These are phyloP conservation scores for Malbranchea zuffiana DNA, from an alignment of 2,329 filamentous ascomycete genomes.

Conservation along the genomic window DNA sequence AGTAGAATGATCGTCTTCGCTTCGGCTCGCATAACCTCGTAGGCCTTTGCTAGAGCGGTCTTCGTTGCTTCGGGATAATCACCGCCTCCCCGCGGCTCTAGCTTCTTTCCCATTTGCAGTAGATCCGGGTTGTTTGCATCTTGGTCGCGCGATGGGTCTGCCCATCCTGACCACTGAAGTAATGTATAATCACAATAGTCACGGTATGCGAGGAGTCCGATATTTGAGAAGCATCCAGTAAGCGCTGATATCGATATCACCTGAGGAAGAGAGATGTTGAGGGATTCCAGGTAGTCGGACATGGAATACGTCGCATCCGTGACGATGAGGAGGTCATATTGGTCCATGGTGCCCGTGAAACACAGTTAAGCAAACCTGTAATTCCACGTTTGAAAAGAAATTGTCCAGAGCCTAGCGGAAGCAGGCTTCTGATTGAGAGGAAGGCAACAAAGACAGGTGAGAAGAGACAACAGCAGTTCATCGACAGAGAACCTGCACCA, in stretches of 20 bases:
- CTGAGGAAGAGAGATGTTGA: constrained; percentile 40
- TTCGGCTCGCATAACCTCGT: constrained; percentile 38
- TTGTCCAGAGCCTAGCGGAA: no score
- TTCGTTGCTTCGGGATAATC: constrained; percentile 42
- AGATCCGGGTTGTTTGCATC: constrained; percentile 23
- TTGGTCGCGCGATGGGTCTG: constrained; percentile 16
- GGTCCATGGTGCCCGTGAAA: constrained; percentile 1
- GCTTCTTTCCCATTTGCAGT: constrained; percentile 26
- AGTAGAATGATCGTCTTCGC: constrained; percentile 42
- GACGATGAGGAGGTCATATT: constrained; percentile 4
- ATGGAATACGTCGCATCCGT: constrained; percentile 3
- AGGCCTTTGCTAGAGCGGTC: constrained; percentile 39
- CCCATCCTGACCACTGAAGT: constrained; percentile 44
- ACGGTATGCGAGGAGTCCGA: constrained; percentile 42
- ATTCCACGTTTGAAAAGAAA: no score
- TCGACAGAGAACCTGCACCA: no score
- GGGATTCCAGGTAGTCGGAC: constrained; percentile 30
- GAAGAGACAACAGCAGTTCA: no score
- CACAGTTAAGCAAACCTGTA: no score
- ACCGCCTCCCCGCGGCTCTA: constrained; percentile 28
- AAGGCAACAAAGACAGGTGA: no score
- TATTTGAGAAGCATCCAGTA: constrained; percentile 41
- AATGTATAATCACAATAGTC: constrained; percentile 34
- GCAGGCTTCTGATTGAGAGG: no score
- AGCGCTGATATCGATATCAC: constrained; percentile 42